Base-by-base conservation (phyloP, 2,329 filamentous ascomycete species). In the Zymoseptoria passerinii region DNA sequence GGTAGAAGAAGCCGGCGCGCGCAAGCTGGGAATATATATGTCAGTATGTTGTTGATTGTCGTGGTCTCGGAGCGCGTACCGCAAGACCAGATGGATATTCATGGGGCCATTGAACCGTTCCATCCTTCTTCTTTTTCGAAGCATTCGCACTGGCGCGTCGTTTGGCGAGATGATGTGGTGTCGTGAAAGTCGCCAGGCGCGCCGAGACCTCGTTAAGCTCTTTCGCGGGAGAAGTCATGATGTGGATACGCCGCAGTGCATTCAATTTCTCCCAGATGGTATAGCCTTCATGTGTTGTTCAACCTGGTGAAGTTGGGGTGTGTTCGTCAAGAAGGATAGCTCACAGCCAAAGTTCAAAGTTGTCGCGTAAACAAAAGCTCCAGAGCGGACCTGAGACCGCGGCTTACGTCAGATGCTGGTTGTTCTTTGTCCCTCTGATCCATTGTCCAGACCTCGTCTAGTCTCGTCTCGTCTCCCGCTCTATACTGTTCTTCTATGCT, bases 1-100 rank as follows among this genome's bases (percentile, higher is more conserved):
- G 83, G 76, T 90, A 97, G 76, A 87, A 94, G 76, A 99, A 96
- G 44, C 94, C 94, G 58, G 94, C 92, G 69, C 83, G 85, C 4
- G 94, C 92, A 67, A 99, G 86, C 88, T 96, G 70, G 50, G 52
- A 49, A 35, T 8, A 54, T 16, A 20, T 52, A 54, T 51, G 53
- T 70, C 53, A 71, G 64, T 55, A 49, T n/a, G 27, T 29, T 4
- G 27, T n/a, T 16, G 20, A 50, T 28, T 18, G 8, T 8, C 52
- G 49, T 28, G 4, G 29, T 72, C 65, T 56, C 60, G 48, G 8
- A 16, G 9, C 13, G 69, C 75, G 65, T 76, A 89, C 88, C 64
- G 87, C 82, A 64, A 83, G 80, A 10, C 86, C 80, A 1, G 83
- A 78, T 1, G 89, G 83, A 28, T 76, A 80, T 63, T 82, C 80